Conservation (phyloP, 1,284 basidiomycete genomes). For the Irpex sp. region DNA sequence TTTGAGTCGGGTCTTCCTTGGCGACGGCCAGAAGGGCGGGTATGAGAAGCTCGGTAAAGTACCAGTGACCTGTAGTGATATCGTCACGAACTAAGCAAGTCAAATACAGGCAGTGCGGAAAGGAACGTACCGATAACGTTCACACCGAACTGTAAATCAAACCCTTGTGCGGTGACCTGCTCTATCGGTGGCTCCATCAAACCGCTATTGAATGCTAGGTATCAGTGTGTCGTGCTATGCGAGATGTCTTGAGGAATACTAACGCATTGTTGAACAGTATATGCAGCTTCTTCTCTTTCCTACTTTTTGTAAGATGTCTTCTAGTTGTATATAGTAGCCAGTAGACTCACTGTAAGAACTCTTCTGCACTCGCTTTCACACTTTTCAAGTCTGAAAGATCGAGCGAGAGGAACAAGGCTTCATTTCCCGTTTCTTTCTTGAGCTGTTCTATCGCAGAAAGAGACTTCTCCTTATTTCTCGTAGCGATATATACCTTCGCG, state of each 20-base stretch:
- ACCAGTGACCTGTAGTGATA: conserved; percentile 31
- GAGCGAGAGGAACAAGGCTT: conserved; percentile 39
- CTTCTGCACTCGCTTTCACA: conserved; percentile 36
- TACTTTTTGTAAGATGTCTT: conserved; percentile 14
- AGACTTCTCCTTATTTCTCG: conserved; percentile 36
- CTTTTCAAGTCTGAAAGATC: conserved; percentile 43
- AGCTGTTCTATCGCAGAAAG: conserved; percentile 39
- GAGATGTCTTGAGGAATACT: conserved; percentile 8
- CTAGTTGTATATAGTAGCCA: too few relatives aligned
- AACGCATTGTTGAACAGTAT: conserved; percentile 53
- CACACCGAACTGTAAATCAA: conserved; percentile 48
- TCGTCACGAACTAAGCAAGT: neutral
- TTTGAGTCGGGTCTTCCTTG: conserved; percentile 26
- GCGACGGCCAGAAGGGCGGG: conserved; percentile 34
- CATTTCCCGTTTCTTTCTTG: conserved; percentile 30
- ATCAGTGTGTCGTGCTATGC: neutral
- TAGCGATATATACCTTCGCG: conserved; percentile 50
- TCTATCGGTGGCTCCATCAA: conserved; percentile 39
- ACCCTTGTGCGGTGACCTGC: conserved; percentile 39
- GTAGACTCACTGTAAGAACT: conserved; percentile 30
- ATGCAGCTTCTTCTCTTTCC: conserved; percentile 45
- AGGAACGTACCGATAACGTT: conserved; percentile 34
- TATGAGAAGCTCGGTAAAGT: conserved; percentile 39
- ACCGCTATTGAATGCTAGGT: conserved; percentile 29
- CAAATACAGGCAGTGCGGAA: neutral